Percentiles rank a stretch among this genome's conserved stretches.
Conservation (phyloP, 345 rosid species). For the Chamaenerion angustifolium region DNA sequence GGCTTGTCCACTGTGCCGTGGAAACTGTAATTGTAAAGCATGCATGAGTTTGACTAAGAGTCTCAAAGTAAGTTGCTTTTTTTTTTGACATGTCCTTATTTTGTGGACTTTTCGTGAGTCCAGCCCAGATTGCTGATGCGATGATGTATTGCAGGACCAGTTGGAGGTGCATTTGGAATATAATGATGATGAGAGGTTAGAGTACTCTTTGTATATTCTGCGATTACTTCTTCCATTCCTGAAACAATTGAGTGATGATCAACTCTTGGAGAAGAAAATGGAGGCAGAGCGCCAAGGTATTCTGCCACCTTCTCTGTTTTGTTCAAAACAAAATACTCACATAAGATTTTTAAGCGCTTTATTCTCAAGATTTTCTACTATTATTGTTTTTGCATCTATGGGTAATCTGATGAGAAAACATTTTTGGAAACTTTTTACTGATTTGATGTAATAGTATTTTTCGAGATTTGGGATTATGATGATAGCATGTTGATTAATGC, state of each 20-base stretch:
- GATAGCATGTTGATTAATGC: too few relatives aligned
- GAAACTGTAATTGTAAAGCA: slow-evolving; percentile 23
- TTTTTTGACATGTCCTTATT: neutral
- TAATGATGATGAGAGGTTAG: slow-evolving; percentile 11
- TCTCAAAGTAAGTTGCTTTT: slow-evolving; percentile 11
- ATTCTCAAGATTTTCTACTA: too few relatives aligned
- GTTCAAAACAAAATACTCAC: too few relatives aligned
- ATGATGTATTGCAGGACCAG: slow-evolving; percentile 1
- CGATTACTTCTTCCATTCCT: slow-evolving; percentile 31
- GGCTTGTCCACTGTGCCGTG: slow-evolving; percentile 22
- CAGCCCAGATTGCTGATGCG: neutral
- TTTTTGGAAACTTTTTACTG: too few relatives aligned
- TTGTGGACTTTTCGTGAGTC: neutral
- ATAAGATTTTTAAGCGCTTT: too few relatives aligned
- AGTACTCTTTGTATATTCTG: slow-evolving; percentile 23
- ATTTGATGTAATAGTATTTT: too few relatives aligned
- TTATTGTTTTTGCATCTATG: too few relatives aligned
- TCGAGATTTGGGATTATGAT: too few relatives aligned
- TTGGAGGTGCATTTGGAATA: neutral
- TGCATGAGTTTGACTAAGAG: slow-evolving; percentile 18
- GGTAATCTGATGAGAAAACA: too few relatives aligned
- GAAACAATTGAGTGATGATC: slow-evolving; percentile 31
- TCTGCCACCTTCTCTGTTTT: neutral
- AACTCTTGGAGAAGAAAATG: slow-evolving; percentile 24
- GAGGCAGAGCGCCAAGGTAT: slow-evolving; percentile 41